A percentile compares a stretch with the other conserved stretches of the same genome.
Evolutionary conservation across 2,329 filamentous ascomycete species (phyloP).

Genomic region (Trichoderma gracile): DNA sequence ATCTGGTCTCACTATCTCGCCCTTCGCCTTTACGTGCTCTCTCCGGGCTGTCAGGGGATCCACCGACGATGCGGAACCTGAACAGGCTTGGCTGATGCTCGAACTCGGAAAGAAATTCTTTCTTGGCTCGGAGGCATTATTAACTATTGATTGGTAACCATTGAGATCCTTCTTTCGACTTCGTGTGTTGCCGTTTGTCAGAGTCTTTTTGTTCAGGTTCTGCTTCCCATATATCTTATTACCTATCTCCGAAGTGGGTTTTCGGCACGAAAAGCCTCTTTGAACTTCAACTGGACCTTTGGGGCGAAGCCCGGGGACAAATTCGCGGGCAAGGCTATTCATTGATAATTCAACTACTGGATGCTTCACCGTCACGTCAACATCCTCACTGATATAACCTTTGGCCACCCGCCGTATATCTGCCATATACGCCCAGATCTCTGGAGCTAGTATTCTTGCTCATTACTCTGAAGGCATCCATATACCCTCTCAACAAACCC

Average conservation of each 20-base stretch:
- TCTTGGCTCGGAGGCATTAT: too few relatives aligned
- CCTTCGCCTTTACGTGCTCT: slow-evolving; percentile 12
- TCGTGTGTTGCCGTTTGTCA: background rate
- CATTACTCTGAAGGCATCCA: too few relatives aligned
- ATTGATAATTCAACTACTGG: background rate
- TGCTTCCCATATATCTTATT: background rate
- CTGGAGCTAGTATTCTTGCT: background rate
- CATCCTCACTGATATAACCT: slow-evolving; percentile 4
- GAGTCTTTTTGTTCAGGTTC: too few relatives aligned
- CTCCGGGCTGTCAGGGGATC: background rate
- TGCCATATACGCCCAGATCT: background rate
- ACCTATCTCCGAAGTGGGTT: background rate
- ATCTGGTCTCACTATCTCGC: background rate
- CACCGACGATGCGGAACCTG: background rate
- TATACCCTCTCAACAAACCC: too few relatives aligned
- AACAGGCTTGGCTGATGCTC: background rate
- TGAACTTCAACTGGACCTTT: background rate
- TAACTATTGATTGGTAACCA: slow-evolving; percentile 4
- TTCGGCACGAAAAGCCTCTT: background rate
- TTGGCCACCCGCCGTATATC: background rate
- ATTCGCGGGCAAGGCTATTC: background rate
- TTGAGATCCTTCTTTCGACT: background rate
- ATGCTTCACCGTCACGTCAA: slow-evolving; percentile 13
- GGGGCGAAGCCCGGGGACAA: too few relatives aligned
- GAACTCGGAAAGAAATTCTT: too few relatives aligned